Base-by-base conservation (phyloP, 129 eudicot species). In the Flaveria robusta region DNA sequence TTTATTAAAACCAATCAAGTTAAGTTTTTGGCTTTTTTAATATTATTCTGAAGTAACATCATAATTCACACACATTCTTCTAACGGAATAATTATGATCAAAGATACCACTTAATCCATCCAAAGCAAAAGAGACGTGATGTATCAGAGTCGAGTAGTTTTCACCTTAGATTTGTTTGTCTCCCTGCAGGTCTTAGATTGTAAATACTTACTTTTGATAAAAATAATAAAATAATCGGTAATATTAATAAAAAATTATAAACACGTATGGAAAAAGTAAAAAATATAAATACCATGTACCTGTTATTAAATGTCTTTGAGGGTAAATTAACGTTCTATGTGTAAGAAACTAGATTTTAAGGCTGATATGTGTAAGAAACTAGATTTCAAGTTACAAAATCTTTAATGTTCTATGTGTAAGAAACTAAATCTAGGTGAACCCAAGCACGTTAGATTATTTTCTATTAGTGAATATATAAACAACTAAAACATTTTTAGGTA, bases 81-180 rank as follows among this genome's bases (percentile, higher is more conserved):
- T 54, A 54, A 52, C 60, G 60, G 60, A 31, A 31, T 31, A 18
- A 52, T 52, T 52, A 52, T 52, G 60, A 52, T 52, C 60, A 52
- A 18, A 52, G 60, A 52, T 52, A 52, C 60, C 60, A 20, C 9
- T 52, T 52, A 52, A 52, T 52, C 24, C 60, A 52, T 52, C 60
- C 60, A 52, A 52, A 52, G 13, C 60, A 52, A 19, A 54, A 54
- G 26, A 54, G 60, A 54, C 60, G 60, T 54, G 22, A n/a, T 26
- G 60, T 19, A 54, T 43, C 27, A 54, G 24, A 20, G 82, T 71
- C 82, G 34, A 43, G 82, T 79, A 71, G 77, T 71, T 79, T 71
- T 79, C 82, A 79, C 77, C 42, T 55, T 55, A 42, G 75, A 77
- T 77, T 22, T 79, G 49, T 41, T 47, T 72, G 82, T 78, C 46